phyloP scores from a whole-genome alignment of 352 stramenopile species.

The Globisporangium abappressorium region DNA sequence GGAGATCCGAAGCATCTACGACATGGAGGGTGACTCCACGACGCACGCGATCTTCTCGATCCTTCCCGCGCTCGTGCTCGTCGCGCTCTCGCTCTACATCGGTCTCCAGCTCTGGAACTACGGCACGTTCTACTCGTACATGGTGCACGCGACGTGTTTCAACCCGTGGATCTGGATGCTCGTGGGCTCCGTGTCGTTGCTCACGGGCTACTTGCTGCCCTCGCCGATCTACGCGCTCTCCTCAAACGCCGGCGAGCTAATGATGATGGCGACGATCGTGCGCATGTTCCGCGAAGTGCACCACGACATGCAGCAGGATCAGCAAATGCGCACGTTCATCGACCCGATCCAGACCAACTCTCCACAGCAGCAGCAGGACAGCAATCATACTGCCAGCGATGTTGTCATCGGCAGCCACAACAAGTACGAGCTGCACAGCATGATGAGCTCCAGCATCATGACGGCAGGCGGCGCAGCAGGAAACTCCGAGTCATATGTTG shows the following conservation, averaged over 20 bases:
- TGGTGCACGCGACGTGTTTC: constrained; percentile 80
- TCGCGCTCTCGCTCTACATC: constrained; percentile 70
- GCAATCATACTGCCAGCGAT: constrained; percentile 20
- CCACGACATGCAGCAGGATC: constrained; percentile 77
- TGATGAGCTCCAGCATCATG: neutral
- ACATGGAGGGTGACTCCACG: constrained; percentile 57
- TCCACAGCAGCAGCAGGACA: constrained; percentile 11
- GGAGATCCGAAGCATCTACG: constrained; percentile 72
- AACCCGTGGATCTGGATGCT: constrained; percentile 90
- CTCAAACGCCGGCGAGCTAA: constrained; percentile 71
- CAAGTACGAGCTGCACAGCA: constrained; percentile 29
- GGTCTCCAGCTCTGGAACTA: constrained; percentile 82
- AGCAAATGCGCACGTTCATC: constrained; percentile 75
- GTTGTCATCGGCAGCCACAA: constrained; percentile 20
- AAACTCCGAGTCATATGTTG: constrained; percentile 27
- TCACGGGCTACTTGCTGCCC: constrained; percentile 73
- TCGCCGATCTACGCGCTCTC: constrained; percentile 66
- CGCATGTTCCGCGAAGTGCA: constrained; percentile 86
- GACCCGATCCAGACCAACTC: constrained; percentile 38
- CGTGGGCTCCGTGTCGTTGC: constrained; percentile 62
- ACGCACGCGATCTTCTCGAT: constrained; percentile 58
- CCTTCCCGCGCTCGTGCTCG: constrained; percentile 63
- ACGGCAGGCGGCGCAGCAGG: neutral
- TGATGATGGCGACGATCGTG: constrained; percentile 79
- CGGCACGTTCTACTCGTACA: constrained; percentile 84